These are phyloP conservation scores for Fusarium guadeloupense DNA, from an alignment of 2,329 filamentous ascomycete genomes.

Conservation along the genomic window DNA sequence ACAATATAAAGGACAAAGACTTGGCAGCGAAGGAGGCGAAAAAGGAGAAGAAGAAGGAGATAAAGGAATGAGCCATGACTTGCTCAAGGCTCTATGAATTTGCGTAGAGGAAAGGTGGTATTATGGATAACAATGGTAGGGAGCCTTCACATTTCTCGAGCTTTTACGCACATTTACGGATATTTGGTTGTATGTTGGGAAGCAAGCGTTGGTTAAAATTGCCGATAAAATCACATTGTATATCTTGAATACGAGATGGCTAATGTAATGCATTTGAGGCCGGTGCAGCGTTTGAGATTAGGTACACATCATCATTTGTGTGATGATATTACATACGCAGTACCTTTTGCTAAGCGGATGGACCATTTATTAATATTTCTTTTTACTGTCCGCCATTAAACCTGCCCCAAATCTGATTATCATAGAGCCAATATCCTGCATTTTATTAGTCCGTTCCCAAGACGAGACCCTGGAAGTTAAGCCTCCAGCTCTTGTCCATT, in stretches of 20 bases:
- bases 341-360: too few species aligned
- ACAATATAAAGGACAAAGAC: slow-evolving; percentile 52
- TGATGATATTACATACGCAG: background rate
- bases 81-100: background rate
- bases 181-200: background rate
- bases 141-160: background rate
- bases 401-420: too few species aligned
- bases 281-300: too few species aligned
- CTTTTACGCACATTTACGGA: background rate
- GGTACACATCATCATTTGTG: background rate
- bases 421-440: too few species aligned
- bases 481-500: background rate
- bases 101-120: background rate
- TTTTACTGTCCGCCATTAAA: too few species aligned
- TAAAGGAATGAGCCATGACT: slow-evolving; percentile 16
- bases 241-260: background rate
- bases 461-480: background rate
- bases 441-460: background rate
- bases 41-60: slow-evolving; percentile 38
- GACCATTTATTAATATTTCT: too few species aligned
- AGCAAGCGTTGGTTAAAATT: background rate
- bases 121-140: background rate
- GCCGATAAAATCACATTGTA: background rate
- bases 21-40: slow-evolving; percentile 20
- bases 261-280: background rate